These are phyloP conservation scores for Pestalotiopsis sp. DNA, from an alignment of 2,329 filamentous ascomycete species.

Conservation along the genomic window DNA sequence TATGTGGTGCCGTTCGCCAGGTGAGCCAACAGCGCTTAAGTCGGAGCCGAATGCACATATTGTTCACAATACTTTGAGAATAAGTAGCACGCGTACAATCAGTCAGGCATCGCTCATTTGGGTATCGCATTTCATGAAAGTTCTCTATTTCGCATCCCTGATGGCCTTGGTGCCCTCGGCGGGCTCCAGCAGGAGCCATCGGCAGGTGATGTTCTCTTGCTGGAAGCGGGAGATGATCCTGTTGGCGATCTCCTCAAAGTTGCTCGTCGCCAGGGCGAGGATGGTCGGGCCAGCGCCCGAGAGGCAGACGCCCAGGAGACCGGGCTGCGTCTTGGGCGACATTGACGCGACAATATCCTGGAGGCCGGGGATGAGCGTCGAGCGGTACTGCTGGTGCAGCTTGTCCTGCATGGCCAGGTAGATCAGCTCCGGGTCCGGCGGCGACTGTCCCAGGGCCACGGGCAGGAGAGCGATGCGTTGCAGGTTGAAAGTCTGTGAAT, in stretches of 20 bases:
- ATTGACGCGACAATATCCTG: conserved; percentile 90
- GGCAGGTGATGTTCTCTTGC: conserved; percentile 73
- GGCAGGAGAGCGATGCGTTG: conserved; percentile 91
- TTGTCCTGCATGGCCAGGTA: conserved; percentile 99
- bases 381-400: conserved; percentile 94
- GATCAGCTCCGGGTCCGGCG: conserved; percentile 90
- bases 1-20: too few relatives aligned
- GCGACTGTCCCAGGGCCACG: conserved; percentile 84
- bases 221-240: conserved; percentile 77
- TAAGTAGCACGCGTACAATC: not conserved
- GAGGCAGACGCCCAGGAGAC: conserved; percentile 90
- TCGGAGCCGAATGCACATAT: too few relatives aligned
- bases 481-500: conserved; percentile 78
- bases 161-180: conserved; percentile 65
- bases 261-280: conserved; percentile 84
- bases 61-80: not conserved
- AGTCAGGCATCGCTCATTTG: not conserved
- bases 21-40: too few relatives aligned
- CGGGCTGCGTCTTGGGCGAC: conserved; percentile 83
- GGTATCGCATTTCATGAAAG: not conserved
- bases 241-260: conserved; percentile 85
- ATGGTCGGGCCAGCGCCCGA: conserved; percentile 96
- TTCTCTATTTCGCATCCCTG: not conserved
- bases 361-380: conserved; percentile 87
- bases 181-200: conserved; percentile 87